A percentile compares a stretch with the other conserved stretches of the same genome.
phyloP scores from a whole-genome alignment of 208 protist genomes.

The Herpetomonas tarakana region DNA sequence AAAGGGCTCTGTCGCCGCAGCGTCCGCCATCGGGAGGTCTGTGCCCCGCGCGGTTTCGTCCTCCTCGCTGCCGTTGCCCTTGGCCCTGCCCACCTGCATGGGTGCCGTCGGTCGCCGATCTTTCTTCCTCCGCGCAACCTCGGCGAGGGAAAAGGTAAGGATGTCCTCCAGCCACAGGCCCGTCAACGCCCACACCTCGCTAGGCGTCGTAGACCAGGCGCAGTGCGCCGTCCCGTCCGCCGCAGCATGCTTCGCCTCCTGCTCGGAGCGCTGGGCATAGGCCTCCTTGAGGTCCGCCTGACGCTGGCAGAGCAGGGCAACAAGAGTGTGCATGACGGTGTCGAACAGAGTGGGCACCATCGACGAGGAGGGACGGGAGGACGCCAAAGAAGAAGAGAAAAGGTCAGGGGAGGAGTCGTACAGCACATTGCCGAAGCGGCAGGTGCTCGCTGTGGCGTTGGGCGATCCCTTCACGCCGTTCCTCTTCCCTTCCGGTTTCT shows the following conservation, averaged over 20 bases:
- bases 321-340: slow-evolving; percentile 52
- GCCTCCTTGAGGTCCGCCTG: slow-evolving; percentile 27
- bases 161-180: slow-evolving; percentile 70
- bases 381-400: too few species aligned
- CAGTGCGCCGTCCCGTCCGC: slow-evolving; percentile 28
- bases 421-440: slow-evolving; percentile 69
- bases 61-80: background rate
- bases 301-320: slow-evolving; percentile 25
- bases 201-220: slow-evolving; percentile 65
- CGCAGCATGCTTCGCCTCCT: slow-evolving; percentile 12
- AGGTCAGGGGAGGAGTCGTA: too few species aligned
- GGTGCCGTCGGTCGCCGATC: background rate
- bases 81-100: background rate
- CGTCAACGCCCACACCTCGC: slow-evolving; percentile 67
- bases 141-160: slow-evolving; percentile 38
- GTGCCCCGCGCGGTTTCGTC: background rate
- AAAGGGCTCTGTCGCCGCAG: background rate
- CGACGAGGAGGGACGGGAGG: too few species aligned
- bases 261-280: slow-evolving; percentile 3
- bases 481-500: background rate
- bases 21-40: background rate
- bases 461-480: too few species aligned
- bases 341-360: slow-evolving; percentile 41
- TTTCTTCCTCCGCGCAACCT: slow-evolving; percentile 1
- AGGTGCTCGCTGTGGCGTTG: too few species aligned